A percentile compares a stretch with the other conserved stretches of the same genome.
Conservation (phyloP, 257 asterid genomes). For the Solanum corneliomulleri region DNA sequence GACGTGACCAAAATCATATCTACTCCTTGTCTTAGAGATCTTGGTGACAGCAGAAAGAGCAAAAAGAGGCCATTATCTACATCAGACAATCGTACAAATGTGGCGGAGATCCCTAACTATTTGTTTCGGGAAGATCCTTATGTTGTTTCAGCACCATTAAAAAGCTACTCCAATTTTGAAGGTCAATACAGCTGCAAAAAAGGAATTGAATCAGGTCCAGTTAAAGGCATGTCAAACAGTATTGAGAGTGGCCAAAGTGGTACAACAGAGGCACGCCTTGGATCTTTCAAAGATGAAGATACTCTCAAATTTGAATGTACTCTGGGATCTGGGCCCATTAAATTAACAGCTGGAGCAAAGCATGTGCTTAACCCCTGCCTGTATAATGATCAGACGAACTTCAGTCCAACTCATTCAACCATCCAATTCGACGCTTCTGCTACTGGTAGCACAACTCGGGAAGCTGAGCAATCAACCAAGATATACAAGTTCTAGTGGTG, state of each 20-base stretch:
- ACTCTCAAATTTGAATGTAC: conserved; percentile 2
- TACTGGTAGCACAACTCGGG: conserved; percentile 12
- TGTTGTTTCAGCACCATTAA: conserved; percentile 1
- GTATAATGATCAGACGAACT: conserved; percentile 16
- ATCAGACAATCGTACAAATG: conserved; percentile 14
- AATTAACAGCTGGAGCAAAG: conserved; percentile 30
- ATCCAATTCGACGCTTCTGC: conserved; percentile 8
- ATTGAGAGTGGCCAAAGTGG: conserved; percentile 9
- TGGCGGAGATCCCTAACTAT: conserved; percentile 19
- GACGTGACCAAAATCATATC: conserved; percentile 11
- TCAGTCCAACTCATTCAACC: conserved; percentile 15
- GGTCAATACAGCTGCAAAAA: conserved; percentile 1
- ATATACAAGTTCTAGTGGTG: conserved; percentile 19
- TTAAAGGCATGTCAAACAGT: conserved; percentile 1
- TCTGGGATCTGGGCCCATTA: conserved; percentile 24
- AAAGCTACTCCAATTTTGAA: conserved; percentile 1
- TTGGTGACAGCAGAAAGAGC: conserved; percentile 14
- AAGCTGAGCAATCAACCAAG: conserved; percentile 18
- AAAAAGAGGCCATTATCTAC: conserved; percentile 21
- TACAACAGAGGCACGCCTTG: conserved; percentile 1
- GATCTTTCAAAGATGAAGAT: conserved; percentile 1
- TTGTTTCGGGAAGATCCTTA: conserved; percentile 22
- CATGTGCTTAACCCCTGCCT: conserved; percentile 29
- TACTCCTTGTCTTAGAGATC: conserved; percentile 4
- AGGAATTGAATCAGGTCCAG: conserved; percentile 12